Conservation (phyloP, 257 asterid genomes). For the Solanum paucissectum region DNA sequence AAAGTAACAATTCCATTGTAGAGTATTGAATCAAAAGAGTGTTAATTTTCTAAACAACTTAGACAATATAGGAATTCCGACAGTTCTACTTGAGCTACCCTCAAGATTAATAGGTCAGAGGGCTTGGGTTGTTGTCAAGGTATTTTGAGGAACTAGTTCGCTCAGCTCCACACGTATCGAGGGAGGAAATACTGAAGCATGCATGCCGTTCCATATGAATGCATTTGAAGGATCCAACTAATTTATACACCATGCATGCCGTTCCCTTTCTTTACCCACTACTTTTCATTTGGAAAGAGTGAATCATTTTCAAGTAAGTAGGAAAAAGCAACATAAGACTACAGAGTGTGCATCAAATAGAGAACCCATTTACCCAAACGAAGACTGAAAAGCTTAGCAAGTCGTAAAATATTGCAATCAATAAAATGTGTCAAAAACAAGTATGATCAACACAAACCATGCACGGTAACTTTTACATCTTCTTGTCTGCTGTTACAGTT, state of each 20-base stretch:
- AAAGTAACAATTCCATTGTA: background rate
- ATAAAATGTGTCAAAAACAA: slow-evolving; percentile 14
- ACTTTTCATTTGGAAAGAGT: background rate
- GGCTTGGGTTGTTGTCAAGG: background rate
- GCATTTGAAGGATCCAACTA: background rate
- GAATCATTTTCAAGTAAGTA: background rate
- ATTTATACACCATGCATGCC: background rate
- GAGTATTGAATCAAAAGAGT: background rate
- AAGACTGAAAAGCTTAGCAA: slow-evolving; percentile 10
- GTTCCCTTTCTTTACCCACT: background rate
- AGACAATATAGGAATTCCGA: background rate
- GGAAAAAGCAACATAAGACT: background rate
- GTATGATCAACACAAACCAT: slow-evolving; percentile 49
- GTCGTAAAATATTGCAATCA: slow-evolving; percentile 6
- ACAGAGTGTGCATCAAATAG: background rate
- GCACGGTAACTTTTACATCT: slow-evolving; percentile 75
- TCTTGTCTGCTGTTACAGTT: slow-evolving; percentile 97
- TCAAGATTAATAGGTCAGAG: background rate
- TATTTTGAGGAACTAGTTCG: background rate
- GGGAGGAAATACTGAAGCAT: background rate
- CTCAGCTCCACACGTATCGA: background rate
- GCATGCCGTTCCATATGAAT: background rate
- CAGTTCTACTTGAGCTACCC: background rate
- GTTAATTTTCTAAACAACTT: background rate
- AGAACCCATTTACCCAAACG: background rate